These are phyloP conservation scores for Hygrocybe punicea DNA, from an alignment of 768 basidiomycete species.

Conservation along the genomic window DNA sequence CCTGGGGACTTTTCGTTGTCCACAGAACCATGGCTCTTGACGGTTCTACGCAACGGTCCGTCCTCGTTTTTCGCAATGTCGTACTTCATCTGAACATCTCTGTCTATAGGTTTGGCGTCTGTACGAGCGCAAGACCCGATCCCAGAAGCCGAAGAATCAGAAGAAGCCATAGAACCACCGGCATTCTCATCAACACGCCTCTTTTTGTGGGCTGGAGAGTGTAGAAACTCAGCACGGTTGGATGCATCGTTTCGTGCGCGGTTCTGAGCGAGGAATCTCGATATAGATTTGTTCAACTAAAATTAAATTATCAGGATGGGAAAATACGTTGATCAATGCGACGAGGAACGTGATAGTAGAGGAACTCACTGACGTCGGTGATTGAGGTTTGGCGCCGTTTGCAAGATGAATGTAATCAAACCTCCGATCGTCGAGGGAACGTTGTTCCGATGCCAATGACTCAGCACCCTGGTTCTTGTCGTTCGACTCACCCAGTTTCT, in stretches of 20 bases:
- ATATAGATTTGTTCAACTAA: conserved; percentile 69
- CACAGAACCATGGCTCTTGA: conserved; percentile 31
- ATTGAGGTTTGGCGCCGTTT: conserved; percentile 45
- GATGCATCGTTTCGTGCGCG: conserved; percentile 72
- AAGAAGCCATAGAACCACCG: neutral
- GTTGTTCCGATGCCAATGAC: conserved; percentile 4
- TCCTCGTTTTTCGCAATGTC: conserved; percentile 85
- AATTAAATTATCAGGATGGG: conserved; percentile 3
- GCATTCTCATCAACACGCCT: conserved; percentile 34
- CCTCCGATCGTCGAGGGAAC: conserved; percentile 63
- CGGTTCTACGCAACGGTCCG: conserved; percentile 64
- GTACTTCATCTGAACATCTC: conserved; percentile 80
- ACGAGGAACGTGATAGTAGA: neutral
- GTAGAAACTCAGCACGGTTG: conserved; percentile 72
- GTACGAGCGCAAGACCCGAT: conserved; percentile 65
- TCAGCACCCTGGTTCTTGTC: conserved; percentile 5
- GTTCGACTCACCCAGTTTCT: conserved; percentile 24
- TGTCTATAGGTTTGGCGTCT: conserved; percentile 65
- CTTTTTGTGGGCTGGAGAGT: conserved; percentile 55
- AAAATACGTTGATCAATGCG: neutral
- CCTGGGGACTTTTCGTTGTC: conserved; percentile 4
- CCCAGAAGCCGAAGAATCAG: neutral
- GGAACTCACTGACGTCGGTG: conserved; percentile 57
- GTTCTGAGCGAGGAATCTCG: conserved; percentile 65
- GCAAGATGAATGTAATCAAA: conserved; percentile 55